A percentile compares a stretch with the other conserved stretches of the same genome.
Evolutionary conservation across 306 rosid genomes (phyloP).

Genomic region (Cicer bijugum): DNA sequence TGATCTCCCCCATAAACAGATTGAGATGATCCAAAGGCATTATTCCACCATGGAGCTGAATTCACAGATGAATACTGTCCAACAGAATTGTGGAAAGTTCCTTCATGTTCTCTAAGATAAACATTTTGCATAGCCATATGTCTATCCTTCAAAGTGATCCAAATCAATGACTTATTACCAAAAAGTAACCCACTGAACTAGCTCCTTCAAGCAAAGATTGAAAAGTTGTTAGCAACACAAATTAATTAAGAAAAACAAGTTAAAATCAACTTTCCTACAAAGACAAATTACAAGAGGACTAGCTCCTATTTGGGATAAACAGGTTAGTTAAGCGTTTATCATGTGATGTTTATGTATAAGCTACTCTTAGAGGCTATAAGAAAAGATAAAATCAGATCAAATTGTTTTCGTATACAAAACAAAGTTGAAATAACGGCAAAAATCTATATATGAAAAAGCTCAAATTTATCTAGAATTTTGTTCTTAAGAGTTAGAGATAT

Average conservation of each 20-base stretch:
- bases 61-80: slow-evolving; percentile 58
- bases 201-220: slow-evolving; percentile 49
- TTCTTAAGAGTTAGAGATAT: too few relatives aligned
- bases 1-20: slow-evolving; percentile 60
- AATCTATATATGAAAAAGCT: too few relatives aligned
- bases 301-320: not conserved
- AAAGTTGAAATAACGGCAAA: too few relatives aligned
- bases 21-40: slow-evolving; percentile 65
- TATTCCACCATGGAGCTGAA: slow-evolving; percentile 66
- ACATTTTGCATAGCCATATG: slow-evolving; percentile 72
- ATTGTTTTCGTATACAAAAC: too few relatives aligned
- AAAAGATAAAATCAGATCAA: too few relatives aligned
- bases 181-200: slow-evolving; percentile 1
- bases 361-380: too few relatives aligned
- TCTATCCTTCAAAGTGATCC: slow-evolving; percentile 39
- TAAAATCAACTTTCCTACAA: not conserved
- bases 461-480: too few relatives aligned
- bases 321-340: too few relatives aligned
- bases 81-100: slow-evolving; percentile 52
- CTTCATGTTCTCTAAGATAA: slow-evolving; percentile 76
- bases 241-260: not conserved
- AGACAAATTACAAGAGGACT: slow-evolving; percentile 5
- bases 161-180: slow-evolving; percentile 33
- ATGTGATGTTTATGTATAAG: too few relatives aligned
- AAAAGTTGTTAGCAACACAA: slow-evolving; percentile 8